Base-by-base conservation (phyloP, 306 rosid genomes). In the Fagus crenata region DNA sequence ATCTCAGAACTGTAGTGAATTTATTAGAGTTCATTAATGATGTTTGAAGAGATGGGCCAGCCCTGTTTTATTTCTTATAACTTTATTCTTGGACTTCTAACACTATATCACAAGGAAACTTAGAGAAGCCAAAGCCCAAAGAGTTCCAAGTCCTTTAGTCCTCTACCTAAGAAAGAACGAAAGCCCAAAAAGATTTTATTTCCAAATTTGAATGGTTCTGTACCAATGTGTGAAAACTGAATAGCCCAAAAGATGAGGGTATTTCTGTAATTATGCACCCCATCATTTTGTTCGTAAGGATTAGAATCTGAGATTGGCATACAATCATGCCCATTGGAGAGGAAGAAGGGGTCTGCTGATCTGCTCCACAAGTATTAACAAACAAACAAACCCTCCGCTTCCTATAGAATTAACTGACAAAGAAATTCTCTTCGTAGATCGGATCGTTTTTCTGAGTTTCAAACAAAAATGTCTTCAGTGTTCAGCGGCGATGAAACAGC, bases 401-500 rank as follows among this genome's bases (percentile, higher is more conserved):
- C 51, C 12, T 61, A 61, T 0, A 61, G 68, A 61, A 33, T 12
- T 6, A 39, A 31, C 4, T 59, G 2, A 59, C 2, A 59, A 67
- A 39, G 33, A 39, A 8, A 67, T 67, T 39, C 3, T 67, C 49
- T 17, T 67, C 71, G 37, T 32, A 67, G 71, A 67, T 67, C 71
- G 46, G 46, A 64, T 36, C 22, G 22, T 31, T 28, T 49, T 59
- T 31, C 13, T 59, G 31, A 2, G 28, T 22, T 22, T 22, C 28
- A 18, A 64, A 14, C 12, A 28, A 64, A 69, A 61, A 85, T 81
- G 85, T 78, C 80, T 41, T 37, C 91, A 41, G 7, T 60, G 3
- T 87, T 87, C 87, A 87, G 89, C 79, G 91, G 91, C 67, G 91
- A 87, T 78, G 91, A 87, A 78, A 87, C 91, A 54, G 91, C 91